Conservation (phyloP, 352 stramenopile genomes). For the Globisporangium acanthophoron region DNA sequence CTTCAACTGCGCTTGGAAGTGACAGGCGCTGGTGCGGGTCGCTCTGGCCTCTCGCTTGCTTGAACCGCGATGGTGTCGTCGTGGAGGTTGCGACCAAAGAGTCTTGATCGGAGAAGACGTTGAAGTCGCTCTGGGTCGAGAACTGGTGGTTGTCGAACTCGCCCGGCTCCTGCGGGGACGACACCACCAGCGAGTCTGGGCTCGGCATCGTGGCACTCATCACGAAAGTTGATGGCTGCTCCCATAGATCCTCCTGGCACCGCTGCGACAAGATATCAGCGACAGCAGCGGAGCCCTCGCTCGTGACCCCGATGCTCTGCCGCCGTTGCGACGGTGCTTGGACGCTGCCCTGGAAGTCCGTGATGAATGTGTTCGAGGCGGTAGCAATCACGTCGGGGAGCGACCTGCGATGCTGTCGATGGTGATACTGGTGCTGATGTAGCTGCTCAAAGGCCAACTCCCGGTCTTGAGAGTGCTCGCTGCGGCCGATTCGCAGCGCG, state of each 20-base stretch:
- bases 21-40: not conserved
- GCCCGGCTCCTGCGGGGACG: not conserved
- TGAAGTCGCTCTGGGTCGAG: not conserved
- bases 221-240: not conserved
- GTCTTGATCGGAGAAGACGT: not conserved
- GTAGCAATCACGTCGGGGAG: not conserved
- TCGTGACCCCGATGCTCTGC: not conserved
- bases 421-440: not conserved
- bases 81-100: not conserved
- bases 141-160: not conserved
- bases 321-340: not conserved
- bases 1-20: not conserved
- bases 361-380: slow-evolving; percentile 1
- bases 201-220: not conserved
- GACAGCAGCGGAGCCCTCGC: not conserved
- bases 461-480: not conserved
- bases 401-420: not conserved
- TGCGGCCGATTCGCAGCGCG: slow-evolving; percentile 22
- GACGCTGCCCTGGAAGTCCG: slow-evolving; percentile 1
- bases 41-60: not conserved
- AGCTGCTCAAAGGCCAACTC: not conserved
- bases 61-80: not conserved
- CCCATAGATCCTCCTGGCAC: not conserved
- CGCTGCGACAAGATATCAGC: not conserved
- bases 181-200: not conserved